Base-by-base conservation (phyloP, 1,284 basidiomycete genomes). In the Clitocybe nebularis region DNA sequence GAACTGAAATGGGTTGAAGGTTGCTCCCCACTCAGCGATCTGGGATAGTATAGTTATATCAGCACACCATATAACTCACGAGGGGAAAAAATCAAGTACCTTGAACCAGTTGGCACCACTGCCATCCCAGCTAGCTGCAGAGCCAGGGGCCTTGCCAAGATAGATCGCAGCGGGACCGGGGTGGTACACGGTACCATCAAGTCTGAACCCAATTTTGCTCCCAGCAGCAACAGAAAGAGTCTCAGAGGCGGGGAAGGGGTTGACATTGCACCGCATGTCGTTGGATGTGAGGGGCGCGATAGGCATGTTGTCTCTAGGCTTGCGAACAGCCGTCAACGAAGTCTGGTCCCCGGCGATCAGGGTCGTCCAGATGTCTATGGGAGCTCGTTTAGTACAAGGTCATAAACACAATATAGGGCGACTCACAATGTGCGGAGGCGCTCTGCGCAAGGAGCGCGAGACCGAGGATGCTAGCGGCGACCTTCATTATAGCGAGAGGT, bases 31-130 rank as follows among this genome's bases (percentile, higher is more conserved):
- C 55, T 68, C 63, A 36, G 62, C 59, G 38, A 66, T 66, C 65
- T 63, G 33, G 5, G 11, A 3, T 6, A 4, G 28, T 14, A 29
- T 29, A 16, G 6, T 16, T 32, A 16, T 9, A 9, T 14, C 29
- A 14, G 29, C 29, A 3, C 7, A 11, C 5, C 3, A 32, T 3
- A 17, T 8, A 3, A 4, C 6, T 5, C 6, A 32, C 29, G 29
- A 3, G 13, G 4, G 13, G n/a, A n/a, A n/a, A n/a, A n/a, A n/a
- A n/a, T n/a, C n/a, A n/a, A n/a, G 29, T 48, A 67, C 69, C 65
- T 72, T 72, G 63, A 74, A 71, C 71, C 71, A 74, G 50, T 58
- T 62, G 4, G 61, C 56, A 10, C 71, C 69, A 38, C 63, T 66
- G 5, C 70, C 71, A 40, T 72, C 67, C 69, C 68, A 74, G 14